Evolutionary conservation across 2,329 filamentous ascomycete species (phyloP).

Genomic region (Cercospora beticola): DNA sequence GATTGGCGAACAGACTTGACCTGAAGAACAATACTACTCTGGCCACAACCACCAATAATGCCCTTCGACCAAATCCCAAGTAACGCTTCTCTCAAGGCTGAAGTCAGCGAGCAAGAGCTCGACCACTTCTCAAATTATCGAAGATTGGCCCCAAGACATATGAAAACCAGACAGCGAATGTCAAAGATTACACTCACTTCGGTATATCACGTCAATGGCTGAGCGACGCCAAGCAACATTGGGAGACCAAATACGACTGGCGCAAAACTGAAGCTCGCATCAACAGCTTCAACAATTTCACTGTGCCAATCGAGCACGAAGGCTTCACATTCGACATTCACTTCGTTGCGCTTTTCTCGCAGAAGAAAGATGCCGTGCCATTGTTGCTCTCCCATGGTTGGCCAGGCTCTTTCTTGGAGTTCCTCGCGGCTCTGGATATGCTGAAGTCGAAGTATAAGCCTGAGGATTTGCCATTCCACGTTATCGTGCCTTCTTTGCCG

Average conservation of each 20-base stretch:
- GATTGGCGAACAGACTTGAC: too few relatives aligned
- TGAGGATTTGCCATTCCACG: constrained; percentile 55
- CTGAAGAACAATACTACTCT: not conserved
- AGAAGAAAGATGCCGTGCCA: constrained; percentile 50
- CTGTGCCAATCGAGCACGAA: constrained; percentile 43
- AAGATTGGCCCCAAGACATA: constrained; percentile 51
- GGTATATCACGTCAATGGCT: constrained; percentile 53
- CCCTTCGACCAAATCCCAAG: constrained; percentile 37
- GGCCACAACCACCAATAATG: constrained; percentile 17
- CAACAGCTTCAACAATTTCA: constrained; percentile 55
- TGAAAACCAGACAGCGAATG: constrained; percentile 48
- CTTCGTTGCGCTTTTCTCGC: constrained; percentile 54
- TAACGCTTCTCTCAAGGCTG: constrained; percentile 39
- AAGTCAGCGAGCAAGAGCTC: constrained; percentile 46
- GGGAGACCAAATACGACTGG: constrained; percentile 52
- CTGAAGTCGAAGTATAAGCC: constrained; percentile 52
- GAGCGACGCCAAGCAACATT: constrained; percentile 39
- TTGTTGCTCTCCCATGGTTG: constrained; percentile 55
- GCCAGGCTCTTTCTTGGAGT: constrained; percentile 57
- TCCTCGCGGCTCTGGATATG: constrained; percentile 52
- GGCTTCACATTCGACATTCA: constrained; percentile 47
- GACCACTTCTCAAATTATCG: constrained; percentile 47
- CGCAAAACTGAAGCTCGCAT: constrained; percentile 44
- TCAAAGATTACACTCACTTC: constrained; percentile 37
- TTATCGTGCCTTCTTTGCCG: constrained; percentile 57